These are phyloP conservation scores for Microdochium bolleyi DNA, from an alignment of 2,329 filamentous ascomycete species.

Conservation along the genomic window DNA sequence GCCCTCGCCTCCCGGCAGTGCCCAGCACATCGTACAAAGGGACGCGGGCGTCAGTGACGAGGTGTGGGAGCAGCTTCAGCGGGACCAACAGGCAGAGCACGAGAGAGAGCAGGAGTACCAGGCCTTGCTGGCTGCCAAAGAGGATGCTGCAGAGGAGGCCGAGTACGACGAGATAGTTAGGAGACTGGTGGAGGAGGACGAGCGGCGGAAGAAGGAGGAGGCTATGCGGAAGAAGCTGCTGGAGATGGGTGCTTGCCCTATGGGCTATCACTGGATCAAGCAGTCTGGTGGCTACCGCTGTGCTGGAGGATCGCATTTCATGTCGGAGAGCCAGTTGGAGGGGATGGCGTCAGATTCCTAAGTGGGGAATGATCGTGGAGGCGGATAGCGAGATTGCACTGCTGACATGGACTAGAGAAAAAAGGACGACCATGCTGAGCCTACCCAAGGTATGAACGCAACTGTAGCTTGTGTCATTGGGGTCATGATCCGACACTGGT, in stretches of 20 bases:
- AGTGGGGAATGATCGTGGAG: neutral
- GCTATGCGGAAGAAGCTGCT: constrained; percentile 37
- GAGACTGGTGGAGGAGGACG: constrained; percentile 28
- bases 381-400: too few relatives aligned
- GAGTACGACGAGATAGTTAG: constrained; percentile 26
- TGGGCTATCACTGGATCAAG: constrained; percentile 55
- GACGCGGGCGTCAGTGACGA: constrained; percentile 52
- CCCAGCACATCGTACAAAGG: constrained; percentile 18
- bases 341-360: neutral
- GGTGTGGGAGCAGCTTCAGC: constrained; percentile 52
- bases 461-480: too few relatives aligned
- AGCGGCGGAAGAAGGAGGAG: constrained; percentile 27
- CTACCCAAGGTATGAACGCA: too few relatives aligned
- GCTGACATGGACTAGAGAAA: too few relatives aligned
- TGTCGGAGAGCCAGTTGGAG: constrained; percentile 24
- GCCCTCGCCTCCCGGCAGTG: neutral
- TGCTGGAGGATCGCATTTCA: constrained; percentile 50
- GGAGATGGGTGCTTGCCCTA: constrained; percentile 44
- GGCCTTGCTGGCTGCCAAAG: constrained; percentile 20
- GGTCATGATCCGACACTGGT: too few relatives aligned
- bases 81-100: constrained; percentile 32
- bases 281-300: constrained; percentile 53
- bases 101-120: constrained; percentile 27
- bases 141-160: constrained; percentile 15
- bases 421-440: too few relatives aligned